phyloP scores from a whole-genome alignment of 2,329 filamentous ascomycete species.

The Geosmithia flava region DNA sequence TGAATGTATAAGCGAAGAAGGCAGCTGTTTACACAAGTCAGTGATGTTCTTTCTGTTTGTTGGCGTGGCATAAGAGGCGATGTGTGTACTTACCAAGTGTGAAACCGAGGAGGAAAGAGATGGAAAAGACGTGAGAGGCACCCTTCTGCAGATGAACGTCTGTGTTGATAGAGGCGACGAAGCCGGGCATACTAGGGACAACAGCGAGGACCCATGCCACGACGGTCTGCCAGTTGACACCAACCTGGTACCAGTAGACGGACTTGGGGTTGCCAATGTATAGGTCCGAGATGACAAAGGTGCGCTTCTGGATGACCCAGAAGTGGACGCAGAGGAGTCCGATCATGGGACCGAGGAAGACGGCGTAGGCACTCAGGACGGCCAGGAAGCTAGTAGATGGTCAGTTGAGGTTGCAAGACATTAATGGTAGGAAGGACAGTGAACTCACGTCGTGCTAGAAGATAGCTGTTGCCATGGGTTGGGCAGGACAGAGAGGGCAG shows the following conservation, averaged over 20 bases:
- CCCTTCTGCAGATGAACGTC: slow-evolving; percentile 4
- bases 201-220: slow-evolving; percentile 16
- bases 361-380: slow-evolving; percentile 20
- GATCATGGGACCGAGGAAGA: slow-evolving; percentile 23
- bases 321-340: slow-evolving; percentile 23
- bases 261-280: slow-evolving; percentile 15
- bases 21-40: not conserved
- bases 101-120: not conserved
- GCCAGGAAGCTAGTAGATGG: slow-evolving; percentile 5
- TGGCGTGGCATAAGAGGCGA: no score
- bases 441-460: not conserved
- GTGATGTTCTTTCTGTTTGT: not conserved
- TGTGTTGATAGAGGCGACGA: slow-evolving; percentile 8
- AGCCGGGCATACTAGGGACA: slow-evolving; percentile 10
- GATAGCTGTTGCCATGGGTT: slow-evolving; percentile 8
- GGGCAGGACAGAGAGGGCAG: slow-evolving; percentile 5
- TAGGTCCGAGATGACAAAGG: slow-evolving; percentile 20
- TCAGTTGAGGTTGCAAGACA: slow-evolving; percentile 13
- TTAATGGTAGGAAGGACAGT: not conserved
- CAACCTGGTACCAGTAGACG: slow-evolving; percentile 17
- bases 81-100: not conserved
- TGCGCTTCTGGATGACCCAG: slow-evolving; percentile 21
- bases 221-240: slow-evolving; percentile 16
- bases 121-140: not conserved
- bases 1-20: not conserved